phyloP scores from a whole-genome alignment of 345 rosid genomes.

The Rhodomyrtus tomentosa region DNA sequence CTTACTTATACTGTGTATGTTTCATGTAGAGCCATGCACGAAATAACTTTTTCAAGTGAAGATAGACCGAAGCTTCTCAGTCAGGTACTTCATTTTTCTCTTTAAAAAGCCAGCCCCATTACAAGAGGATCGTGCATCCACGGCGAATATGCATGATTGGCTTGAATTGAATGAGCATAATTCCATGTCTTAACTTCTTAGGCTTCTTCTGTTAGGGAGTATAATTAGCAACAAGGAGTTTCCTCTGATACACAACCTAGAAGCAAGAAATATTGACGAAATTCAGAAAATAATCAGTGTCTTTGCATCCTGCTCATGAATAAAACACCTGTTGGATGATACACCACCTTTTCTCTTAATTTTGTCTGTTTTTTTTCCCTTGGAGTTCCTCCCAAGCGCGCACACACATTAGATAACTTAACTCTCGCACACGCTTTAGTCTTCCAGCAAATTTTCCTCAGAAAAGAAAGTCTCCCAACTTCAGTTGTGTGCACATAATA shows the following conservation, averaged over 20 bases:
- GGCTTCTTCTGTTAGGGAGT: not conserved
- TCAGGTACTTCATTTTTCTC: conserved; percentile 4
- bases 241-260: not conserved
- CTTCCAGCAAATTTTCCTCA: not conserved
- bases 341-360: no score
- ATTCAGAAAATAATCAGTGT: not conserved
- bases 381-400: not conserved
- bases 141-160: not conserved
- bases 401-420: not conserved
- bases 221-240: not conserved
- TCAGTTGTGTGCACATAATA: not conserved
- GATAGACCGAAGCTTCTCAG: conserved; percentile 17
- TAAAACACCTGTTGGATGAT: not conserved
- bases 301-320: not conserved
- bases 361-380: not conserved
- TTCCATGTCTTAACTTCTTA: not conserved
- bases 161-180: not conserved
- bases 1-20: not conserved
- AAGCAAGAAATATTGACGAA: not conserved
- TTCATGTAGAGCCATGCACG: conserved; percentile 11
- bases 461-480: not conserved
- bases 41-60: conserved; percentile 7
- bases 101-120: not conserved
- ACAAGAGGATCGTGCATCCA: not conserved
- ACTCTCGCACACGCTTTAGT: not conserved